Conservation (phyloP, 305 asterid species). For the Rubia peregrina region DNA sequence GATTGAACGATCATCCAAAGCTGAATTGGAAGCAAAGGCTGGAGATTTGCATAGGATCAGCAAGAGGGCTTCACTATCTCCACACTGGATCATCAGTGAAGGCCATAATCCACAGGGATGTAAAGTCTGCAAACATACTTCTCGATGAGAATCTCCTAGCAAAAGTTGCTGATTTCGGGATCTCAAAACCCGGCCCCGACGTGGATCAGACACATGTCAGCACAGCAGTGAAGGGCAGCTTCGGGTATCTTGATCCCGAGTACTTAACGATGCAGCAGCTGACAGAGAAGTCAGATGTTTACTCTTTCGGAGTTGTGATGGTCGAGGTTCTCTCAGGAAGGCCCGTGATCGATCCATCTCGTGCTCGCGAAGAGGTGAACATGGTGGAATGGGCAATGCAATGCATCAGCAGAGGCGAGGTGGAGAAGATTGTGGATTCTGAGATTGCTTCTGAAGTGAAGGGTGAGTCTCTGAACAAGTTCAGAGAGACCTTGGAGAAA, state of each 20-base stretch:
- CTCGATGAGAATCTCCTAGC: constrained; percentile 35
- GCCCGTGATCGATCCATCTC: constrained; percentile 35
- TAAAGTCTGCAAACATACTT: constrained; percentile 36
- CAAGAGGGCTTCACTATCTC: constrained; percentile 42
- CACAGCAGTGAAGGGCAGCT: constrained; percentile 39
- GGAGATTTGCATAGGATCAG: constrained; percentile 41
- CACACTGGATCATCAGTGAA: constrained; percentile 33
- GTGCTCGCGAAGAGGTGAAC: constrained; percentile 24
- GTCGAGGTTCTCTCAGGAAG: constrained; percentile 33
- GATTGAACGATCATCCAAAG: constrained; percentile 19
- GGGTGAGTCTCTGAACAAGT: constrained; percentile 27
- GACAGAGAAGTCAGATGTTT: constrained; percentile 40
- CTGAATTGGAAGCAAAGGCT: constrained; percentile 33
- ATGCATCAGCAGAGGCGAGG: constrained; percentile 17
- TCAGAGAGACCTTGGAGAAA: constrained; percentile 28
- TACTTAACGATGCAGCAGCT: constrained; percentile 30
- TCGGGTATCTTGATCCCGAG: constrained; percentile 39
- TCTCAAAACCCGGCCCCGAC: constrained; percentile 36
- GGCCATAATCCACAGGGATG: constrained; percentile 37
- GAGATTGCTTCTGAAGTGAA: constrained; percentile 18
- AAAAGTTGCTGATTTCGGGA: constrained; percentile 40
- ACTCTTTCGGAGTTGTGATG: constrained; percentile 39
- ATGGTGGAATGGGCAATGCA: constrained; percentile 30
- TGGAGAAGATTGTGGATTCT: constrained; percentile 24
- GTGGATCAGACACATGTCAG: constrained; percentile 37